phyloP scores from a whole-genome alignment of 2,329 filamentous ascomycete genomes.

The Cytospora schulzeri region DNA sequence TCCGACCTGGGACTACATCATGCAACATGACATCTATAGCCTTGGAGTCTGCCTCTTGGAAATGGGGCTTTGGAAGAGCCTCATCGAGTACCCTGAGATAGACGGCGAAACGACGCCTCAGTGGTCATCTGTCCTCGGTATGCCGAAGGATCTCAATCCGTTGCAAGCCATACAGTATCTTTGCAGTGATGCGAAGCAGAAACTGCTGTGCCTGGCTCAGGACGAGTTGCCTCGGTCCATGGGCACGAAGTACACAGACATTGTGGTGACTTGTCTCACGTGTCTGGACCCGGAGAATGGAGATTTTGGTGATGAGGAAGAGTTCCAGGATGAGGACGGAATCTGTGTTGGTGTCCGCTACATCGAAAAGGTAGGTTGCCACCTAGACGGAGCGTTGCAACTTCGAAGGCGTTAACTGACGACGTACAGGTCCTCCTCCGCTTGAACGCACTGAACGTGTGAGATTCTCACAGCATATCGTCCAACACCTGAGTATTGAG shows the following conservation, averaged over 20 bases:
- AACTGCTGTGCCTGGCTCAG: background rate
- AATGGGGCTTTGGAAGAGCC: conserved; percentile 5
- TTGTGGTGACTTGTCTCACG: background rate
- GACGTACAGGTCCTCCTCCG: background rate
- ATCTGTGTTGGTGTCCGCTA: background rate
- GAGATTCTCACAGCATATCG: too few species aligned
- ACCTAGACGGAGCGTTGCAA: background rate
- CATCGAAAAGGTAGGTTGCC: background rate
- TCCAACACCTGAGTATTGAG: background rate
- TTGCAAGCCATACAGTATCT: background rate
- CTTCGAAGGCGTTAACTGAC: background rate
- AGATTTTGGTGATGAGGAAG: background rate
- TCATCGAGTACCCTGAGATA: background rate
- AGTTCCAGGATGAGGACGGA: background rate
- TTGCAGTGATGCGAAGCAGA: background rate
- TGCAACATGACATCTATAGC: conserved; percentile 9
- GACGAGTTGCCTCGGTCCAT: background rate
- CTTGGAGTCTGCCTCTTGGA: background rate
- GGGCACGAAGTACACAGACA: conserved; percentile 3
- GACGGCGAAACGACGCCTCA: too few species aligned
- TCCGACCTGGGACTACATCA: background rate
- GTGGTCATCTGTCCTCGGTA: background rate
- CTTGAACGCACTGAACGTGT: background rate
- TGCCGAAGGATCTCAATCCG: background rate
- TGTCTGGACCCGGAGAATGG: background rate